Conservation (phyloP, 768 basidiomycete species). For the Pisolithus orientalis region DNA sequence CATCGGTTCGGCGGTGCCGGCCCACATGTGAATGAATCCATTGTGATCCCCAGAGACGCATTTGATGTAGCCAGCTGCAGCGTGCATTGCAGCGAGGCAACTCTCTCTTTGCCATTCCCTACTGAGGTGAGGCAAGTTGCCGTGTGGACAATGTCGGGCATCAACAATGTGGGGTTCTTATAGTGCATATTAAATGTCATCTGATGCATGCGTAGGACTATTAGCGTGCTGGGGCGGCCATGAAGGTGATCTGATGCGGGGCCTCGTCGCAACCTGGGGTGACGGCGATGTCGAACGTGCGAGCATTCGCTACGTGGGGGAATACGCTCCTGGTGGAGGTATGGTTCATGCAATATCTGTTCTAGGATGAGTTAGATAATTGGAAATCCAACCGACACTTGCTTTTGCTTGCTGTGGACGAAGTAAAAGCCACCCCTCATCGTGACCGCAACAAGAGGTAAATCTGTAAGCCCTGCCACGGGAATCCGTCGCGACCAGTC, state of each 20-base stretch:
- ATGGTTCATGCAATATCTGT: conserved; percentile 30
- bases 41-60: conserved; percentile 49
- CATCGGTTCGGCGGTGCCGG: conserved; percentile 14
- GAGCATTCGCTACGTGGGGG: conserved; percentile 42
- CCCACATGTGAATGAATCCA: conserved; percentile 38
- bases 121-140: conserved; percentile 20
- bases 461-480: conserved; percentile 17
- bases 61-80: conserved; percentile 22
- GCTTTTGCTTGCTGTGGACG: conserved; percentile 29
- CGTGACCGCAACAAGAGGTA: conserved; percentile 37
- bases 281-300: conserved; percentile 34
- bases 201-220: conserved; percentile 21
- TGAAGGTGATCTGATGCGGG: conserved; percentile 36
- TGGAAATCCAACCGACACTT: conserved; percentile 6
- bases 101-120: conserved; percentile 24
- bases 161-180: conserved; percentile 27
- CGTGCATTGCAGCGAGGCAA: conserved; percentile 36
- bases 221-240: conserved; percentile 29
- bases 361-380: conserved; percentile 8
- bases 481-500: conserved; percentile 29
- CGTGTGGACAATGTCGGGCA: conserved; percentile 28
- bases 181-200: conserved; percentile 15
- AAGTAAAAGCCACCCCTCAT: conserved; percentile 44
- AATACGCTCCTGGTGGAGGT: conserved; percentile 27
- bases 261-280: conserved; percentile 40